Conservation (phyloP, 176 grass and related monocot genomes). For the Eremochloa ophiuroides region DNA sequence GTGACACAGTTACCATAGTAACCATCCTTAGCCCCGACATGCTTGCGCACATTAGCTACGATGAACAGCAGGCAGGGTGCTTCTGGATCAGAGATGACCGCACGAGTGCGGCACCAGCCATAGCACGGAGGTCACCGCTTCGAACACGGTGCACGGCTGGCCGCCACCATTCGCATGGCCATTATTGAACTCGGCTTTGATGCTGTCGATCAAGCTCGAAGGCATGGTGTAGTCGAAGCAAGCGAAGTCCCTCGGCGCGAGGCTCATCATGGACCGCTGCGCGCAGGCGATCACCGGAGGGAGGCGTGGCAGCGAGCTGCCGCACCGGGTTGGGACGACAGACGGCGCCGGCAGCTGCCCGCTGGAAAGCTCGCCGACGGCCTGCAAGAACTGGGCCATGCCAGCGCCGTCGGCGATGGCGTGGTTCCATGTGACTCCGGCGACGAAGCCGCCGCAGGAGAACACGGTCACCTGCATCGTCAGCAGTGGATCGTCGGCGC, state of each 20-base stretch:
- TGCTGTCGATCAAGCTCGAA: not conserved
- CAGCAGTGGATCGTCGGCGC: not conserved
- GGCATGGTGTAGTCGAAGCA: not conserved
- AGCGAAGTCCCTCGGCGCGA: not conserved
- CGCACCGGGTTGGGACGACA: not conserved
- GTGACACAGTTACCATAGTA: constrained; percentile 9
- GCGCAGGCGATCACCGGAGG: not conserved
- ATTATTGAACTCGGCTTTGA: not conserved
- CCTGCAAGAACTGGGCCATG: not conserved
- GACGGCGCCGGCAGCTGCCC: not conserved
- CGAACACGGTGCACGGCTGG: not conserved
- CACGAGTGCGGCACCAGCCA: constrained; percentile 1
- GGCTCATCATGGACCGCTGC: not conserved
- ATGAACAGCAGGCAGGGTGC: not conserved
- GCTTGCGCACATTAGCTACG: not conserved
- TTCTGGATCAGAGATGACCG: not conserved
- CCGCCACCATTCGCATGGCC: not conserved
- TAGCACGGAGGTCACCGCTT: not conserved
- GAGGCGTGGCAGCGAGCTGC: not conserved
- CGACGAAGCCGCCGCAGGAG: not conserved
- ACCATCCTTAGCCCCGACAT: not conserved
- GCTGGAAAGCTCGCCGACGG: not conserved
- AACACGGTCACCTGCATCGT: constrained; percentile 5
- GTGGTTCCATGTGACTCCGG: constrained; percentile 2
- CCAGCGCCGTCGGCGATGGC: not conserved